Evolutionary conservation across 2,329 filamentous ascomycete species (phyloP), one percentile per base, ranked within the genome.

Genomic region (Thermothelomyces thermophilus): DNA sequence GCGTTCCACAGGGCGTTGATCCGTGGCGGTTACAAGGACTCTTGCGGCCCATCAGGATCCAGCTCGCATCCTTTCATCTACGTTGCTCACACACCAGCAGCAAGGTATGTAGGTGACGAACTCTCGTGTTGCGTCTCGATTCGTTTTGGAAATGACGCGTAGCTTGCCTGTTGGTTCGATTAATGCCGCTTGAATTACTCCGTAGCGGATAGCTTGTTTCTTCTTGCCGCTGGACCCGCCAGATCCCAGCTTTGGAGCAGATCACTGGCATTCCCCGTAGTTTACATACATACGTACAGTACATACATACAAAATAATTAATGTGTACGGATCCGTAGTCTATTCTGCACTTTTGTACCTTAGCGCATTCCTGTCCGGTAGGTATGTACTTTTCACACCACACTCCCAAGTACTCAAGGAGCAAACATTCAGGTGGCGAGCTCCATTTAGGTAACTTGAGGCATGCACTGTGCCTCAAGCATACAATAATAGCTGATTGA

Each of bases 71-170:
- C 22, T 46, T 36, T 35, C n/a, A 34, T 26, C 33, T 16, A 6
- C 9, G n/a, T 31, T 2, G 10, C 41, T 41, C 13, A 3, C 5
- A n/a, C 7, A n/a, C n/a, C n/a, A n/a, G n/a, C 16, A 14, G 3
- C 7, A 35, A 11, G 41, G 16, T 7, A 41, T 6, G 19, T 28
- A 19, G 24, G 11, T 16, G 8, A 20, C 35, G 13, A 16, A 6
- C 5, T 39, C 19, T 44, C 34, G 48, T 45, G 39, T 34, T 51
- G 43, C 43, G 30, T 42, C 42, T 33, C 42, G 43, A 46, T 43
- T 51, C 43, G 49, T n/a, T 16, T 46, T 9, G 8, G 14, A 4
- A n/a, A 11, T 10, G 35, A 37, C 35, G 13, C 33, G 6, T 5
- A 6, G 41, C 10, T 10, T 24, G 14, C 10, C 16, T 39, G 46